Conservation (phyloP, 257 asterid species). For the Solanum okadae region DNA sequence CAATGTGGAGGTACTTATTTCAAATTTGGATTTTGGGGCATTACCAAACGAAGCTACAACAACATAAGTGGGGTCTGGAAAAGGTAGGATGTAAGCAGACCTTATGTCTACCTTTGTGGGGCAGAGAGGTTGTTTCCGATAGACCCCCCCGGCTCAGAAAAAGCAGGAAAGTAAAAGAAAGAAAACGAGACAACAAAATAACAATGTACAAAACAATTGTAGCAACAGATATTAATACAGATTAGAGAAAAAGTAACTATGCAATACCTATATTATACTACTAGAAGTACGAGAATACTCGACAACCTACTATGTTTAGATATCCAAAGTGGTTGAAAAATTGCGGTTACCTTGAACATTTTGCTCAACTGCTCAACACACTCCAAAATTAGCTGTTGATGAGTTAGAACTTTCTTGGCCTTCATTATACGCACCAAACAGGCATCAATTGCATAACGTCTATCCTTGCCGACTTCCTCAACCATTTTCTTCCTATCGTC, state of each 20-base stretch:
- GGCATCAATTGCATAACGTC: constrained; percentile 45
- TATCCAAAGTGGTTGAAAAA: not conserved
- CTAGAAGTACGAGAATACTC: not conserved
- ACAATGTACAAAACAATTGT: not conserved
- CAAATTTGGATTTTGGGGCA: not conserved
- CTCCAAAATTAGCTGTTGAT: constrained; percentile 44
- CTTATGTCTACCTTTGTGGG: not conserved
- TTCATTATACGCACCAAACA: constrained; percentile 53
- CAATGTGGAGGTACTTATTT: not conserved
- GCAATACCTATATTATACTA: not conserved
- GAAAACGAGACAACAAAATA: not conserved
- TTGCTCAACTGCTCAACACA: constrained; percentile 42
- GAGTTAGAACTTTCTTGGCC: constrained; percentile 33
- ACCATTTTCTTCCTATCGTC: constrained; percentile 47
- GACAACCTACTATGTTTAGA: not conserved
- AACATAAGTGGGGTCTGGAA: not conserved
- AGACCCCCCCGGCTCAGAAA: not conserved
- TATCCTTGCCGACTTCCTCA: constrained; percentile 40
- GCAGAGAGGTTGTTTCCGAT: not conserved
- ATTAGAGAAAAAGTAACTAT: not conserved
- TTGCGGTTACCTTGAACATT: constrained; percentile 32
- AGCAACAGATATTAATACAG: not conserved
- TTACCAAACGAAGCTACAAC: not conserved
- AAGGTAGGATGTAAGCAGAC: not conserved
- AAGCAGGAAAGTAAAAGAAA: not conserved